phyloP scores from a whole-genome alignment of 495 filamentous ascomycete species.

The Penicillium tannophilum region DNA sequence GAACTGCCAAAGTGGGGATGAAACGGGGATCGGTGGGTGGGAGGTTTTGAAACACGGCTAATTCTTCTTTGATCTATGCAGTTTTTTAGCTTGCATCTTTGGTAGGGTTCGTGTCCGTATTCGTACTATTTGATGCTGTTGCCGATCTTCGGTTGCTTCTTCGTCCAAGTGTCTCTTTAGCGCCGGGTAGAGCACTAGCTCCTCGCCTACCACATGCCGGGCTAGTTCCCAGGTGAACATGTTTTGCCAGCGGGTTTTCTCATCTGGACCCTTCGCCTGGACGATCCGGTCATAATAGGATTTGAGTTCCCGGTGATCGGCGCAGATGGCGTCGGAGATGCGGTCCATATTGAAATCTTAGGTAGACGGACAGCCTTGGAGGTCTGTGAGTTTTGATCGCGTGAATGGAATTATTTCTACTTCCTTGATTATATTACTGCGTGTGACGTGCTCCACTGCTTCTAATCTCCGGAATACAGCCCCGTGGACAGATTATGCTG shows the following conservation, averaged over 20 bases:
- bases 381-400: too few species aligned
- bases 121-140: slow-evolving; percentile 56
- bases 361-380: too few species aligned
- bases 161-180: slow-evolving; percentile 58
- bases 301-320: slow-evolving; percentile 64
- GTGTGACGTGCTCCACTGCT: background rate
- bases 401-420: background rate
- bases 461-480: background rate
- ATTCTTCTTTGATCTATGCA: slow-evolving; percentile 61
- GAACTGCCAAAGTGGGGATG: slow-evolving; percentile 48
- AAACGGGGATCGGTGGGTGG: slow-evolving; percentile 48
- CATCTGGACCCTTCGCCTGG: slow-evolving; percentile 49
- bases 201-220: slow-evolving; percentile 64
- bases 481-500: background rate
- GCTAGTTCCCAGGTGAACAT: slow-evolving; percentile 71
- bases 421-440: background rate
- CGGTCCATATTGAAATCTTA: slow-evolving; percentile 18
- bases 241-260: slow-evolving; percentile 59
- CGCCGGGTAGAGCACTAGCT: slow-evolving; percentile 68
- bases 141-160: slow-evolving; percentile 55
- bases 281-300: slow-evolving; percentile 57
- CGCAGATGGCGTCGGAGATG: slow-evolving; percentile 25
- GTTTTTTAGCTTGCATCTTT: slow-evolving; percentile 26
- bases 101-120: background rate
- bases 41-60: slow-evolving; percentile 62